These are phyloP conservation scores for Peniophora sp. DNA, from an alignment of 1,284 basidiomycete genomes.

Conservation along the genomic window DNA sequence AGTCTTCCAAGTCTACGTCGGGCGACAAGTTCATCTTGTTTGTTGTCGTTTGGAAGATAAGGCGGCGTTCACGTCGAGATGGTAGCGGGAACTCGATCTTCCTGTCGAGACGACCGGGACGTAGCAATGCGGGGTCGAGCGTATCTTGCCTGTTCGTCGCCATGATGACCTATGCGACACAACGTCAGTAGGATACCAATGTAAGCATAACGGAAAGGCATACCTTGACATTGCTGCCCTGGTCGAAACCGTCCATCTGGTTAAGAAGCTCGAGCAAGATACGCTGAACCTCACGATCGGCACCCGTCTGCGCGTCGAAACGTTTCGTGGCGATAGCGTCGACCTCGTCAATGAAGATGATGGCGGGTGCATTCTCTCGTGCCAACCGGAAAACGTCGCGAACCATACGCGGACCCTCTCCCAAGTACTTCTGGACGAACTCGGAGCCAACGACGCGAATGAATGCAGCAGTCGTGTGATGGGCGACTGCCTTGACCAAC, in stretches of 20 bases:
- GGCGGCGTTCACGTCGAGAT: slow-evolving; percentile 88
- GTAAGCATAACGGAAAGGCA: slow-evolving; percentile 8
- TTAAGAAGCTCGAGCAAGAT: slow-evolving; percentile 97
- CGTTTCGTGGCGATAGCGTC: slow-evolving; percentile 99
- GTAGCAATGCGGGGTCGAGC: slow-evolving; percentile 91
- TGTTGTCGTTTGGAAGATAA: slow-evolving; percentile 98
- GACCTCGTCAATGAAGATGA: slow-evolving; percentile 99
- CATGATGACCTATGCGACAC: slow-evolving; percentile 83
- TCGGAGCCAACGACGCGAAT: slow-evolving; percentile 98
- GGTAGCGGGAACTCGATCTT: slow-evolving; percentile 99
- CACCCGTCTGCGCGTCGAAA: slow-evolving; percentile 99
- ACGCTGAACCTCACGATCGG: slow-evolving; percentile 98
- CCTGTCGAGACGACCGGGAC: slow-evolving; percentile 94
- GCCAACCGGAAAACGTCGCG: slow-evolving; percentile 98
- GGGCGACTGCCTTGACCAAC: slow-evolving; percentile 97
- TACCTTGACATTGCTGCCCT: slow-evolving; percentile 98
- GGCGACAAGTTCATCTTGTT: slow-evolving; percentile 97
- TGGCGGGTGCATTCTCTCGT: slow-evolving; percentile 94
- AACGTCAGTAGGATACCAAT: not conserved
- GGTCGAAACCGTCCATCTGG: slow-evolving; percentile 99
- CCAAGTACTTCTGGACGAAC: slow-evolving; percentile 99
- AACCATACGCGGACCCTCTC: slow-evolving; percentile 99
- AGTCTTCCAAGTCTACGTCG: slow-evolving; percentile 98
- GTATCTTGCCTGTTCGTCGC: slow-evolving; percentile 96
- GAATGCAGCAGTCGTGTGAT: slow-evolving; percentile 95